Base-by-base conservation (phyloP, 495 filamentous ascomycete genomes). In the Xylaria intraflava region DNA sequence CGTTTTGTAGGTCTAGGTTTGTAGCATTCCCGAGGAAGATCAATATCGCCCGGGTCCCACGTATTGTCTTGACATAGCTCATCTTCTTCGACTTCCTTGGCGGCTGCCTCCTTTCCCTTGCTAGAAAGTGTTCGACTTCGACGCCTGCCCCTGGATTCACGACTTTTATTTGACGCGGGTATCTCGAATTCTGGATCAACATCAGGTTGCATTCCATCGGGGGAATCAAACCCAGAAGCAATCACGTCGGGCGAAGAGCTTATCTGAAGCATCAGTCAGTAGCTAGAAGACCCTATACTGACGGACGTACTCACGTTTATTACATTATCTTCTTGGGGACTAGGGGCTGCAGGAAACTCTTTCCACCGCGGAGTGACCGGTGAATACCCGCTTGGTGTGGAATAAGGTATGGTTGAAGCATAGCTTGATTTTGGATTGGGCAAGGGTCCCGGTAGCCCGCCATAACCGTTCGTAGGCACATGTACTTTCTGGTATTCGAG, bases 281-380 rank as follows among this genome's bases (percentile, higher is more conserved):
- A n/a, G 46, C 11, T 44, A 16, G 2, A 7, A 49, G 5, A 19
- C 11, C 1, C 35, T 33, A 39, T 6, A 52, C 8, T 27, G 23
- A 5, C n/a, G 40, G 10, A 24, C 4, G 19, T 27, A 40, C 64
- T 47, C 35, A 56, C 64, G 30, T 62, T 46, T 35, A 66, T 53
- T 16, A 56, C 12, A 2, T 45, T 30, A 16, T 43, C 30, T 10
- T 10, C 46, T 26, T 40, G 45, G 22, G 50, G 36, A 30, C 48
- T 59, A 41, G 47, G 49, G 17, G 51, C 36, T 5, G 39, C 26
- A 33, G 40, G 33, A 41, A 9, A 20, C 43, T 52, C 46, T 53
- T 66, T 61, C 56, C 64, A 60, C 1, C 61, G 64, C 12, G 62
- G 59, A 23, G 60, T 55, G 17, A 56, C 48, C n/a, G 63, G 55